These are phyloP conservation scores for Salix dunnii DNA, from an alignment of 345 rosid genomes.

Conservation along the genomic window DNA sequence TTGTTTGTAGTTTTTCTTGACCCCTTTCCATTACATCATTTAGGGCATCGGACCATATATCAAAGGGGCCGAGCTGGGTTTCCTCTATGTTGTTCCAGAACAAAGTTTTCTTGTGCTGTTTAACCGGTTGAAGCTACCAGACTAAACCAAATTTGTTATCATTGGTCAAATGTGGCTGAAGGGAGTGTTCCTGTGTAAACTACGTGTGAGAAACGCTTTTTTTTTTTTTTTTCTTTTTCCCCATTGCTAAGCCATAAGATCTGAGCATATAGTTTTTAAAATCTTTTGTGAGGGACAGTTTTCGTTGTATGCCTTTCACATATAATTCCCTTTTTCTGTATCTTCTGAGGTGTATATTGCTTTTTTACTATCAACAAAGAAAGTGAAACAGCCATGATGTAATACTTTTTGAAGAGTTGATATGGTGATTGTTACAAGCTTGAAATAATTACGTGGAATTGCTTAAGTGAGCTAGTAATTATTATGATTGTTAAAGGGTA, in stretches of 20 bases:
- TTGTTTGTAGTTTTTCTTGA: background rate
- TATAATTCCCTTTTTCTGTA: background rate
- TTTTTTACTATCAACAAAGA: too few relatives aligned
- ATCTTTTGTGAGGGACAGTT: slow-evolving; percentile 7
- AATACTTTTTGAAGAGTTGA: too few relatives aligned
- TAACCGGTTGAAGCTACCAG: slow-evolving; percentile 75
- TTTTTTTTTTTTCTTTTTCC: background rate
- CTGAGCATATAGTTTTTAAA: background rate
- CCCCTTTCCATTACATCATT: slow-evolving; percentile 1
- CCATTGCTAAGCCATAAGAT: background rate
- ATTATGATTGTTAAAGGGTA: too few relatives aligned
- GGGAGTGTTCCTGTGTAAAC: slow-evolving; percentile 7
- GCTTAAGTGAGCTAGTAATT: too few relatives aligned
- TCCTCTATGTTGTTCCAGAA: slow-evolving; percentile 74
- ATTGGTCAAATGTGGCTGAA: background rate
- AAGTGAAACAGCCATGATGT: too few relatives aligned
- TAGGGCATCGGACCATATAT: slow-evolving; percentile 81
- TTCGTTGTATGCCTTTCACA: slow-evolving; percentile 6
- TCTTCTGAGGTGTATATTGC: background rate
- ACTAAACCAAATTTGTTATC: slow-evolving; percentile 29
- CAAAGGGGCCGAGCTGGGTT: slow-evolving; percentile 89
- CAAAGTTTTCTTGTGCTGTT: slow-evolving; percentile 91
- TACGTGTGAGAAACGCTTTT: background rate
- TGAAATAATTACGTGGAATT: too few relatives aligned
- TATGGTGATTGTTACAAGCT: too few relatives aligned